Evolutionary conservation across 2,329 filamentous ascomycete genomes (phyloP), one percentile per base, ranked within the genome.

Genomic region (Alternaria sp.): DNA sequence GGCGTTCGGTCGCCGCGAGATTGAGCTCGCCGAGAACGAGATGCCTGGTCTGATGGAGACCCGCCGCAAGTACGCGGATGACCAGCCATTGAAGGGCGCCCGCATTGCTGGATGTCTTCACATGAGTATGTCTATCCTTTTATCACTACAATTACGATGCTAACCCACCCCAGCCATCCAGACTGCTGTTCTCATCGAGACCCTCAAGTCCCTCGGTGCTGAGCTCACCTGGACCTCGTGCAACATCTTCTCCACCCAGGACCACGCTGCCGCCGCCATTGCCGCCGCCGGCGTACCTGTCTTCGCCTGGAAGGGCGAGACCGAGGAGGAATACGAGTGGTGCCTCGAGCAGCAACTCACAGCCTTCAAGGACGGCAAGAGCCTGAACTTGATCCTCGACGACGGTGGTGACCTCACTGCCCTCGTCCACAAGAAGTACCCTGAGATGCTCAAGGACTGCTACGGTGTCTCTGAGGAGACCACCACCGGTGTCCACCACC

Each of bases 181-280:
- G 88, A 99, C 96, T 72, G 96, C 96, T 77, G 96, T 99, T 80
- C 91, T 99, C 79, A 99, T 99, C 84, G 96, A 99, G 90, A 99
- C 96, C 73, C 90, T 99, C 81, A 92, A 88, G 79, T 87, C 91
- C 74, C 93, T 99, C 78, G 96, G 96, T 85, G 96, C 96, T 78
- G 96, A 98, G 89, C 92, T 98, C 77, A 99, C 96, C 81, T 98
- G 96, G 96, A 92, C 95, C 67, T 96, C 92, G 77, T 99, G 96
- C 91, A 98, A 99, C 90, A 98, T 99, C 85, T 99, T 97, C 91
- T 96, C 92, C 82, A 98, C 95, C 77, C 95, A 97, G 85, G 96
- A 98, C 86, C 95, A 98, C 85, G 96, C 96, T 77, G 96, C 96
- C 59, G 94, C 96, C 73, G 96, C 96, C 82, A 97, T 99, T 85